phyloP scores from a whole-genome alignment of 441 rosid genomes.

The Macaranga tanarius region DNA sequence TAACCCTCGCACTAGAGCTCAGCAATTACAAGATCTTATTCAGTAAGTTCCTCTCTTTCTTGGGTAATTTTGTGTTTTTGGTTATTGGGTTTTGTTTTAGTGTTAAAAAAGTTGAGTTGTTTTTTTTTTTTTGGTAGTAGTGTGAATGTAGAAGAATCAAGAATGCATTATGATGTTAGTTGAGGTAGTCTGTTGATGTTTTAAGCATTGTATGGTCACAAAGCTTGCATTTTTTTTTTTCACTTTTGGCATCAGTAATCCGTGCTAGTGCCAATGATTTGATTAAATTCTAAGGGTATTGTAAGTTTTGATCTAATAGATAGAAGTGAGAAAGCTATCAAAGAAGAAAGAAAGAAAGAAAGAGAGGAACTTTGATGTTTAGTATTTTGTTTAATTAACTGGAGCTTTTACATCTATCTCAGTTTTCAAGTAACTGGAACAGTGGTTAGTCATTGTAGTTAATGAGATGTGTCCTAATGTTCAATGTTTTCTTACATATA shows the following conservation, averaged over 20 bases:
- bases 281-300: neutral
- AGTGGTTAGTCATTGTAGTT: neutral
- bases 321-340: neutral
- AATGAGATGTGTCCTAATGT: neutral
- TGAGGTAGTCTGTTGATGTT: neutral
- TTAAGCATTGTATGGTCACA: too few relatives aligned
- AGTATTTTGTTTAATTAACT: neutral
- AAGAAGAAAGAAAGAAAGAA: neutral
- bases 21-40: conserved; percentile 78
- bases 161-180: neutral
- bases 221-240: too few relatives aligned
- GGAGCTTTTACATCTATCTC: neutral
- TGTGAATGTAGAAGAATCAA: neutral
- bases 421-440: too few relatives aligned
- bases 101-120: neutral
- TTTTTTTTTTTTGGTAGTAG: neutral
- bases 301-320: neutral
- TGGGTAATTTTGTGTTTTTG: neutral
- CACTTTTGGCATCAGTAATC: too few relatives aligned
- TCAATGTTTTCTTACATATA: too few relatives aligned
- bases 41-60: conserved; percentile 38
- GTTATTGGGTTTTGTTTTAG: neutral
- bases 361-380: neutral
- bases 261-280: too few relatives aligned
- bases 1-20: conserved; percentile 90